Conservation (phyloP, 139 green algal species). For the Zygnema cylindricum region DNA sequence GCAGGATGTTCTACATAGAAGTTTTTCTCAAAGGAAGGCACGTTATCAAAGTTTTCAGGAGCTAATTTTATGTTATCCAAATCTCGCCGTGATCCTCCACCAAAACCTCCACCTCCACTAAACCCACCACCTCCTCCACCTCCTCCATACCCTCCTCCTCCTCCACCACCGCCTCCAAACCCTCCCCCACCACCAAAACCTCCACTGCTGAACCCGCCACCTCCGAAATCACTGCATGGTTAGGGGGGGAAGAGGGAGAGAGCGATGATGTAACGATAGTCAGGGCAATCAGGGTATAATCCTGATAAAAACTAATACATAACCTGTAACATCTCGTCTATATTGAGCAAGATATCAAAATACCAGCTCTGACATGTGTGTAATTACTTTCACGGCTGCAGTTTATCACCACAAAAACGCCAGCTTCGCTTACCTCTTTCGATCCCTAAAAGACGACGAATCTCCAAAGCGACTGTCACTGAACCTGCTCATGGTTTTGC, state of each 20-base stretch:
- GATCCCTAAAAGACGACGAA: conserved; percentile 49
- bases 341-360: too few species aligned
- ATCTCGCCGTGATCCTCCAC: conserved; percentile 61
- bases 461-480: conserved; percentile 46
- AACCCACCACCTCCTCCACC: conserved; percentile 11
- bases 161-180: conserved; percentile 8
- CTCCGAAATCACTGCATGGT: conserved; percentile 6
- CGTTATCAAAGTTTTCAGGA: conserved; percentile 79
- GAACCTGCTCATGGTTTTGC: conserved; percentile 40
- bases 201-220: conserved; percentile 37
- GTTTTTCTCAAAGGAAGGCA: conserved; percentile 90
- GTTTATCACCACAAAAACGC: too few species aligned
- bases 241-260: too few species aligned
- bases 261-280: too few species aligned
- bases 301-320: too few species aligned
- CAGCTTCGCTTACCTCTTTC: conserved; percentile 40
- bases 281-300: too few species aligned
- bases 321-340: too few species aligned
- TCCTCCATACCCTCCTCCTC: conserved; percentile 8
- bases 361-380: too few species aligned
- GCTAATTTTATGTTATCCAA: conserved; percentile 77
- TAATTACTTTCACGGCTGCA: too few species aligned
- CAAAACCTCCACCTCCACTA: conserved; percentile 35
- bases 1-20: conserved; percentile 89
- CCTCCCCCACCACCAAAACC: conserved; percentile 45